phyloP scores from a whole-genome alignment of 108 stramenopile genomes.

The Cyclotella baltica region DNA sequence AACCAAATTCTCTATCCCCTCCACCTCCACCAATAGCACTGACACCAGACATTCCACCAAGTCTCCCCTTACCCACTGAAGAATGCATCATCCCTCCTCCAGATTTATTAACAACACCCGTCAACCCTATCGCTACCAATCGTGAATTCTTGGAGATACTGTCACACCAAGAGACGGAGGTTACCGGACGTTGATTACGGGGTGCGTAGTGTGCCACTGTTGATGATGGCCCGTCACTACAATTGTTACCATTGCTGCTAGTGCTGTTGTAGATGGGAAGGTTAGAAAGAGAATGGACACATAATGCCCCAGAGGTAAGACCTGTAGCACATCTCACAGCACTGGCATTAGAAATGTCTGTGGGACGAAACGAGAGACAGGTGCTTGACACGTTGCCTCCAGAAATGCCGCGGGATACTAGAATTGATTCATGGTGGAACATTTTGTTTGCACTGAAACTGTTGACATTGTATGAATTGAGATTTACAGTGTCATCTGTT shows the following conservation, averaged over 20 bases:
- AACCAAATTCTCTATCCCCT: slow-evolving; percentile 79
- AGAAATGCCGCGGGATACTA: slow-evolving; percentile 66
- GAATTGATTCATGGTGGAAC: slow-evolving; percentile 41
- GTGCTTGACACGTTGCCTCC: slow-evolving; percentile 70
- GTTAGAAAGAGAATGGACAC: slow-evolving; percentile 67
- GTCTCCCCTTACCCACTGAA: neutral
- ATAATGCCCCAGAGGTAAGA: slow-evolving; percentile 73
- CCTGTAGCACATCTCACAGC: slow-evolving; percentile 71
- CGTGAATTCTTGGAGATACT: slow-evolving; percentile 17
- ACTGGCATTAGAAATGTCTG: neutral
- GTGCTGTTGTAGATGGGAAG: too few relatives aligned
- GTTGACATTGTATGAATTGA: neutral
- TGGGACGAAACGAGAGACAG: slow-evolving; percentile 61
- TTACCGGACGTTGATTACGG: slow-evolving; percentile 72
- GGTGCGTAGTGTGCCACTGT: slow-evolving; percentile 72
- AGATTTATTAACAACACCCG: too few relatives aligned
- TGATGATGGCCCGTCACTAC: slow-evolving; percentile 29
- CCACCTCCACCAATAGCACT: slow-evolving; percentile 31
- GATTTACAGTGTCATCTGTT: neutral
- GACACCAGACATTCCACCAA: neutral
- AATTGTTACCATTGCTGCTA: neutral
- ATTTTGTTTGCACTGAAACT: neutral
- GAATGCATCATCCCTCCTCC: neutral
- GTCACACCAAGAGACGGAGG: slow-evolving; percentile 75
- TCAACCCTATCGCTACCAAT: slow-evolving; percentile 75